These are phyloP conservation scores for Nymphaea thermarum DNA, from an alignment of 164 flowering plant species.

Conservation along the genomic window DNA sequence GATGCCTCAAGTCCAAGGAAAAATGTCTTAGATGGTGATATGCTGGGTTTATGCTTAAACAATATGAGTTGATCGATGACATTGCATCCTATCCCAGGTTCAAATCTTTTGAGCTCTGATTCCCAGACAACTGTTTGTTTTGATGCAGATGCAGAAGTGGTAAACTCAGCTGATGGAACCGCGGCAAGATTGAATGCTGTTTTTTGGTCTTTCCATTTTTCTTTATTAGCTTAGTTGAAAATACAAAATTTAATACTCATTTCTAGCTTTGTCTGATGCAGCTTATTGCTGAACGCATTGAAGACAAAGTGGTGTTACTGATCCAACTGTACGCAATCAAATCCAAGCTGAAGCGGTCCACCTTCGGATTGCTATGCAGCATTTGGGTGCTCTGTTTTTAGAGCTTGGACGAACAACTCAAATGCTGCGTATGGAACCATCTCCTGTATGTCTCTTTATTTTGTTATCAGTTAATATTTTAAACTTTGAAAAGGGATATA, in stretches of 20 bases:
- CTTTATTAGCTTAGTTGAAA: background rate
- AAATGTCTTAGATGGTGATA: background rate
- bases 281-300: constrained; percentile 75
- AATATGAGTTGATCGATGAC: too few relatives aligned
- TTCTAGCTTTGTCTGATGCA: constrained; percentile 33
- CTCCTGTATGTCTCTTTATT: constrained; percentile 53
- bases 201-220: background rate
- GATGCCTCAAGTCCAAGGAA: constrained; percentile 29
- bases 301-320: constrained; percentile 52
- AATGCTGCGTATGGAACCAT: constrained; percentile 80
- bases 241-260: background rate
- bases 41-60: background rate
- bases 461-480: background rate
- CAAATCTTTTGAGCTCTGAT: background rate
- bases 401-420: constrained; percentile 91
- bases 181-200: background rate
- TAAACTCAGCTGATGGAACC: background rate
- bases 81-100: background rate
- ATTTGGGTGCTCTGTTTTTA: constrained; percentile 81
- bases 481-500: background rate
- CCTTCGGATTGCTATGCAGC: constrained; percentile 78
- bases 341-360: constrained; percentile 64
- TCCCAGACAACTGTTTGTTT: background rate
- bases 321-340: constrained; percentile 47
- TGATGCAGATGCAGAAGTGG: background rate